Evolutionary conservation across 371 early-diverging fungal species (phyloP).

Genomic region (Pancytospora epiphaga): DNA sequence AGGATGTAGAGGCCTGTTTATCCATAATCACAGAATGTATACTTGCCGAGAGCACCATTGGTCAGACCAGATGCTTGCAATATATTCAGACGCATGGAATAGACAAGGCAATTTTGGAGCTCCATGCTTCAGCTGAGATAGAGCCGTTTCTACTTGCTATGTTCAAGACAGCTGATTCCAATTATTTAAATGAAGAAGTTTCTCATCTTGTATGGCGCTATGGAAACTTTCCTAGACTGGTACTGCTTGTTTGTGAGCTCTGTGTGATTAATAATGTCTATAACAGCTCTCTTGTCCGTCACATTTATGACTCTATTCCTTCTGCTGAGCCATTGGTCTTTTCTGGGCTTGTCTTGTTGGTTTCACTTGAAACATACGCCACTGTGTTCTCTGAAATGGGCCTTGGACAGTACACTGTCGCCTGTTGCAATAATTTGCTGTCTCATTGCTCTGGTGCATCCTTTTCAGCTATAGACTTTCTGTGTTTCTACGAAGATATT

Average conservation of each 20-base stretch:
- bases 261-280: background rate
- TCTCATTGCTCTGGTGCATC: background rate
- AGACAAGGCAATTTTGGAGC: background rate
- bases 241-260: background rate
- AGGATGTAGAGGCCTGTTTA: background rate
- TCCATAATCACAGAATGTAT: background rate
- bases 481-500: background rate
- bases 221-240: background rate
- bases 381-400: background rate
- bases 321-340: background rate
- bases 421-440: background rate
- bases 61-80: background rate
- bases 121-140: background rate
- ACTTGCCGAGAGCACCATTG: background rate
- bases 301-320: background rate
- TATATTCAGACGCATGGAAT: background rate
- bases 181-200: background rate
- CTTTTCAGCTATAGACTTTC: background rate
- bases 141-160: background rate
- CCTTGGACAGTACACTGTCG: background rate
- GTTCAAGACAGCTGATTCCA: background rate
- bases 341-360: background rate
- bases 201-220: background rate
- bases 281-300: background rate
- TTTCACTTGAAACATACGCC: background rate